Base-by-base conservation (phyloP, 2,329 filamentous ascomycete species). In the Trichoderma hamatum region DNA sequence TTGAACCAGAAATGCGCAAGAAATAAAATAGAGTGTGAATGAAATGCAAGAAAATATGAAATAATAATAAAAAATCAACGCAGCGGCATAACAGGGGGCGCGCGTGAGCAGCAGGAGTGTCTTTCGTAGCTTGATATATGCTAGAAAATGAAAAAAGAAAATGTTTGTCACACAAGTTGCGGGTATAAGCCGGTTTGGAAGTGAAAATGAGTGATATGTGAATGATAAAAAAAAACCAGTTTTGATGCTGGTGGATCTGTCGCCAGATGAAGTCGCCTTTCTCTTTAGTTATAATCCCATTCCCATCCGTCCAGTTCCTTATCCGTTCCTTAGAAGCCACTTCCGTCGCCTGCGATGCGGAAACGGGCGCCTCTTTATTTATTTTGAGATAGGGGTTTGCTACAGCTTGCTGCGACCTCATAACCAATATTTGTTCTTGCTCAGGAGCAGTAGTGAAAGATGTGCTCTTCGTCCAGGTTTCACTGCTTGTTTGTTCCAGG, bases 181-280 rank as follows among this genome's bases (percentile, higher is more conserved):
- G 14, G 34, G 26, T 19, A 16, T 39, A 49, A 58, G 24, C 39
- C 28, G 51, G 19, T 7, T 16, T 19, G 14, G 3, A 61, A 11
- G 13, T 32, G n/a, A 19, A 21, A 67, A 61, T 52, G 59, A 65
- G 59, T 66, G 51, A 49, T 32, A 10, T 51, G 16, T 64, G 28
- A 51, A 36, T 58, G 39, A 66, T 34, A 51, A 60, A 56, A 61
- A 28, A 55, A 60, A 56, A 51, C n/a, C 56, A 62, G 54, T 66
- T 70, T 71, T 71, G 76, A 76, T 60, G 71, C 73, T 72, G 61
- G 78, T 76, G 30, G 73, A 72, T 51, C 78, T 79, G 73, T 80
- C 80, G 75, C 74, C 75, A 76, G 75, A 74, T 61, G 73, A 70
- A 72, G 70, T 75, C 56, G 73, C 72, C 72, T 73, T 72, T 63